Evolutionary conservation across 148 eudicot genomes (phyloP).

Genomic region (Gaultheria prostrata): DNA sequence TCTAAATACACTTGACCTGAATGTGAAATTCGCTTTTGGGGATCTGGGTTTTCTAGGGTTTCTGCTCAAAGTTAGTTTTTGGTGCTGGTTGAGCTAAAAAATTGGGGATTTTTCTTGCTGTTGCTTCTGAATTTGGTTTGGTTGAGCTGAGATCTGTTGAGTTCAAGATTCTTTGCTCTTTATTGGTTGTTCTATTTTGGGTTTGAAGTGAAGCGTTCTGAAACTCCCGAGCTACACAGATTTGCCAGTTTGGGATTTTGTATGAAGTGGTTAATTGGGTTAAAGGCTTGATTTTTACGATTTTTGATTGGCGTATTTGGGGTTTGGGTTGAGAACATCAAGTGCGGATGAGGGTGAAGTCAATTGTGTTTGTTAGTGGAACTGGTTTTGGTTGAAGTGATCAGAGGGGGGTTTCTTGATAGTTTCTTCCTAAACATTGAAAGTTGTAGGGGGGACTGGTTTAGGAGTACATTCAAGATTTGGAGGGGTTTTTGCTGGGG

Average conservation of each 20-base stretch:
- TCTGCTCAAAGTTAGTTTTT: constrained; percentile 14
- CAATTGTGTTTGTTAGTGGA: constrained; percentile 31
- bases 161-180: constrained; percentile 1
- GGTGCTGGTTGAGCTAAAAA: constrained; percentile 14
- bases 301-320: constrained; percentile 19
- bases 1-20: neutral
- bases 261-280: neutral
- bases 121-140: neutral
- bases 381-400: constrained; percentile 45
- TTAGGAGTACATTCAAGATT: constrained; percentile 19
- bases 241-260: neutral
- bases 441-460: constrained; percentile 2
- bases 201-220: constrained; percentile 1
- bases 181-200: neutral
- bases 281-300: constrained; percentile 13
- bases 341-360: constrained; percentile 45
- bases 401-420: constrained; percentile 15
- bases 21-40: neutral
- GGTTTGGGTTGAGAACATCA: constrained; percentile 28
- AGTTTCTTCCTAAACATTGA: constrained; percentile 4
- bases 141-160: constrained; percentile 26
- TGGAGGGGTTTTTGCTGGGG: constrained; percentile 15
- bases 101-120: constrained; percentile 13
- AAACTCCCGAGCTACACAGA: neutral
- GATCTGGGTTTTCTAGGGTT: constrained; percentile 23